Base-by-base conservation (phyloP, 1,139 yeast genomes). In the Sugiyamaella xylanicola region DNA sequence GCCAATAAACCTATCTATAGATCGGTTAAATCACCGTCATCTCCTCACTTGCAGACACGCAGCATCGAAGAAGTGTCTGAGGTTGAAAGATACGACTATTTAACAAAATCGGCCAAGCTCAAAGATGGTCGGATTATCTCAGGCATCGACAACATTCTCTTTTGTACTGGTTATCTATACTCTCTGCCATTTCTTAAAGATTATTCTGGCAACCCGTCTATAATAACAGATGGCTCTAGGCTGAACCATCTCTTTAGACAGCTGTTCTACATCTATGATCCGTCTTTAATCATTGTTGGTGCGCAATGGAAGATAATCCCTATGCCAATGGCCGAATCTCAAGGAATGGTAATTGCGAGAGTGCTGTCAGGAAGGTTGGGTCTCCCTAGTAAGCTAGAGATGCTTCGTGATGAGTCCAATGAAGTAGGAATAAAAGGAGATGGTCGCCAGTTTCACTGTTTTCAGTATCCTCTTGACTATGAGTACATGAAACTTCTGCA, bases 121-220 rank as follows among this genome's bases (percentile, higher is more conserved):
- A 53, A 48, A n/a, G 67, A 65, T 25, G 67, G 65, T 2, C 42
- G 51, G 8, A 20, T 16, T 13, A 29, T 57, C 15, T 64, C 64
- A 0, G 70, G 74, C 49, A 74, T 84, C 44, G 87, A 82, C 55
- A 65, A 62, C 17, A 67, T 85, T n/a, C 66, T 86, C 2, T 84
- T 80, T 67, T 86, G 87, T 35, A 85, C 91, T 1, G 90, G 91
- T 0, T 85, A 81, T 66, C 71, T 77, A 21, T 77, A 80, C 61
- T 74, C 79, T 27, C 71, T 75, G 53, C 84, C 85, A 4, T 79
- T 72, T 55, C 64, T 82, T 47, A 56, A 60, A 11, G 37, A 53
- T 8, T 46, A 58, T 32, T 46, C 50, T 4, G 57, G 61, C 16
- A 45, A 58, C 61, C 55, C 65, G 27, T 56, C 79, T 2, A 61